Percentiles rank a stretch among this genome's conserved stretches.
phyloP scores from a whole-genome alignment of 2,329 filamentous ascomycete genomes.

The Aureobasidium sp. region DNA sequence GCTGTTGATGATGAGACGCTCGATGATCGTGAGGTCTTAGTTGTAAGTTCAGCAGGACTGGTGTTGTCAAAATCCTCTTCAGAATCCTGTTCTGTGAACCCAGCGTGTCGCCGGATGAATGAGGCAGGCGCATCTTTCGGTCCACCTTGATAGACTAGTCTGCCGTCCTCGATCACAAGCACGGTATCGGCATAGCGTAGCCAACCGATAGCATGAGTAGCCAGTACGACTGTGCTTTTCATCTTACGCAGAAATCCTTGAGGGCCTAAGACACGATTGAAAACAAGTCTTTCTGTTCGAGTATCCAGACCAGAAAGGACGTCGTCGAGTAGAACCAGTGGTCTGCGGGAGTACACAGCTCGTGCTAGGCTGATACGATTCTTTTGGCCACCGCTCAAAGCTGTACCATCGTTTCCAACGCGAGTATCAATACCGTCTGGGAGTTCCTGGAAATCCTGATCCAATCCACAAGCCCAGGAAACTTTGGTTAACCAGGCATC shows the following conservation, averaged over 20 bases:
- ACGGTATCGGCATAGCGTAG: constrained; percentile 36
- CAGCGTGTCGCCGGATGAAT: background rate
- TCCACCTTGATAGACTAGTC: background rate
- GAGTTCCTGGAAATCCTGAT: constrained; percentile 70
- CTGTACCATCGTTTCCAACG: constrained; percentile 78
- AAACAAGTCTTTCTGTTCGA: constrained; percentile 38
- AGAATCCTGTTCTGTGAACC: background rate
- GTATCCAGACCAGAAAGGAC: constrained; percentile 71
- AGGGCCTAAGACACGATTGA: constrained; percentile 36
- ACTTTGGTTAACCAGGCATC: constrained; percentile 64
- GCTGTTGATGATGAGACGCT: background rate
- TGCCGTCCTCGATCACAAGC: constrained; percentile 25
- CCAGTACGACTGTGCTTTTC: constrained; percentile 38
- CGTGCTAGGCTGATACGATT: constrained; percentile 76
- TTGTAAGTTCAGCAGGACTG: background rate
- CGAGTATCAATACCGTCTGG: constrained; percentile 71
- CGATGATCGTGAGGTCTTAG: background rate
- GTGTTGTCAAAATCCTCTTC: background rate
- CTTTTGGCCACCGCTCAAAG: constrained; percentile 75
- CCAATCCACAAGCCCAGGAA: constrained; percentile 63
- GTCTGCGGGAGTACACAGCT: constrained; percentile 71
- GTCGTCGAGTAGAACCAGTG: constrained; percentile 72
- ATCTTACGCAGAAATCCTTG: constrained; percentile 37
- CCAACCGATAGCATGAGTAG: constrained; percentile 35
- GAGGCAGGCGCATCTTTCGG: constrained; percentile 8